These are phyloP conservation scores for Termitomyces sp. DNA, from an alignment of 768 basidiomycete genomes.

Conservation along the genomic window DNA sequence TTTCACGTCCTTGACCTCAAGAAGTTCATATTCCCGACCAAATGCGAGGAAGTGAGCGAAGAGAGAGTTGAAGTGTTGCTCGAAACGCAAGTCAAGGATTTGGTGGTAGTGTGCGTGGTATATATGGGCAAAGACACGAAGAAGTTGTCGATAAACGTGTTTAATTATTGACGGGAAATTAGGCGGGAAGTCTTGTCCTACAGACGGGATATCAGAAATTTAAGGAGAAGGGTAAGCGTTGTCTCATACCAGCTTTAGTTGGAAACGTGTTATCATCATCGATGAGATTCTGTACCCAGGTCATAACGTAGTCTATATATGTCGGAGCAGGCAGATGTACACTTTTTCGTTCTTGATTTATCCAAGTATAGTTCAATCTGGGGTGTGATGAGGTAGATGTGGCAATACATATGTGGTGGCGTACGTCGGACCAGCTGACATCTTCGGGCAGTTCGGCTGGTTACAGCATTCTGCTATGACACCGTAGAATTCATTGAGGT, in stretches of 20 bases:
- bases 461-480: constrained; percentile 94
- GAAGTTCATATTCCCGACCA: constrained; percentile 88
- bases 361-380: constrained; percentile 96
- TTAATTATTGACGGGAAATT: constrained; percentile 88
- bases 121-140: constrained; percentile 96
- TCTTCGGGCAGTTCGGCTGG: constrained; percentile 79
- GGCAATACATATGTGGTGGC: constrained; percentile 22
- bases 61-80: constrained; percentile 94
- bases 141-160: constrained; percentile 93
- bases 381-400: constrained; percentile 2
- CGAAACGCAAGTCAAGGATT: constrained; percentile 90
- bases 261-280: constrained; percentile 93
- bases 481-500: constrained; percentile 95
- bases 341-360: constrained; percentile 90
- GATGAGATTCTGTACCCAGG: constrained; percentile 93
- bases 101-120: constrained; percentile 93
- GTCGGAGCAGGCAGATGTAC: constrained; percentile 92
- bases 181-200: constrained; percentile 86
- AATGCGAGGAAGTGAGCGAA: constrained; percentile 98
- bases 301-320: constrained; percentile 99
- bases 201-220: not conserved
- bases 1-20: constrained; percentile 87
- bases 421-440: constrained; percentile 89
- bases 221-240: not conserved
- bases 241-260: constrained; percentile 81